Base-by-base conservation (phyloP, 352 stramenopile species). In the Pythium guiyangense region DNA sequence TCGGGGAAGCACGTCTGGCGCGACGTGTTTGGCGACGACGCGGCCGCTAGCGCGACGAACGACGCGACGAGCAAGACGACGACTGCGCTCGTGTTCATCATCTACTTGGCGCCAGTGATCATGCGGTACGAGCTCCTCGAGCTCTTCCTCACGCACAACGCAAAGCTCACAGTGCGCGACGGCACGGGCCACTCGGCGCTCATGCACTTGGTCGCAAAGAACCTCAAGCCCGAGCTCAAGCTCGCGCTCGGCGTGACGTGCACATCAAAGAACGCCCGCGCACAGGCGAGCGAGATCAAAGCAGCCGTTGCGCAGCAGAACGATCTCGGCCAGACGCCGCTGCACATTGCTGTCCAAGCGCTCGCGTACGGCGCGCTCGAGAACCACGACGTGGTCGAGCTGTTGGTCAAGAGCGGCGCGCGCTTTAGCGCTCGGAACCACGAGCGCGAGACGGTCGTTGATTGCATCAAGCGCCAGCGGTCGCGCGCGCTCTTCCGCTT, bases 291-390 rank as follows among this genome's bases (percentile, higher is more conserved):
- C 0, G 74, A 81, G 56, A 57, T 88, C 12, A 82, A 81, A 40
- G 17, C 43, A 8, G 74, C 77, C 6, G 51, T 92, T 14, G 52
- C 40, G 0, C 64, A 78, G 35, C 61, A 57, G 1, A 91, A 90
- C 54, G 26, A 58, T 4, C 34, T 49, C 10, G 78, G 80, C 0
- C 63, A 84, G 49, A 86, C 77, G 0, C 71, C 67, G 1, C 58
- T 88, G 29, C 83, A 91, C 50, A 61, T 86, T 27, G 78, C 73
- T n/a, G 69, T 92, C 8, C 71, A 84, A 37, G 75, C 83, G 15
- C 60, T 79, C 9, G 54, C 64, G 25, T 85, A 81, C 39, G 78
- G 74, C 1, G 90, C 83, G 1, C 88, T 79, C 60, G 83, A 92
- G 53, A 92, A 90, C 48, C 69, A 64, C 0, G 35, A 52, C 11